Percentiles rank a stretch among this genome's conserved stretches.
phyloP scores from a whole-genome alignment of 2,329 filamentous ascomycete species.

The Exophiala dermatitidis region DNA sequence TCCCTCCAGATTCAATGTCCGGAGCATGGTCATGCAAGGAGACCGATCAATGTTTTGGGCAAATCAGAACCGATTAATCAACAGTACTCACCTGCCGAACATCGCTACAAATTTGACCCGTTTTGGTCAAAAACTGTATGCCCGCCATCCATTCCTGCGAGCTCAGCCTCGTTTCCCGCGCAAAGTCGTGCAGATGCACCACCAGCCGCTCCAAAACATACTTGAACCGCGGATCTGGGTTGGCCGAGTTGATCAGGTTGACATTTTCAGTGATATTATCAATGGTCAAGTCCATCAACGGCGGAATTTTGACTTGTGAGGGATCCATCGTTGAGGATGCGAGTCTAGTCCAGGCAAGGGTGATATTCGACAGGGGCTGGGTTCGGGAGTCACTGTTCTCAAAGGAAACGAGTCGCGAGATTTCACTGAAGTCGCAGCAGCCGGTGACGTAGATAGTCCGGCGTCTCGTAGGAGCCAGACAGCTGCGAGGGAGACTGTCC shows the following conservation, averaged over 20 bases:
- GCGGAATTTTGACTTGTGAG: slow-evolving; percentile 37
- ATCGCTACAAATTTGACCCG: slow-evolving; percentile 66
- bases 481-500: no score
- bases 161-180: slow-evolving; percentile 67
- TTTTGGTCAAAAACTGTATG: slow-evolving; percentile 62
- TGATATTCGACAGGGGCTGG: no score
- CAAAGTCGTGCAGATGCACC: slow-evolving; percentile 73
- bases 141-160: slow-evolving; percentile 72
- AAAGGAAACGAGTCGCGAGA: no score
- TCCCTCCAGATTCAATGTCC: no score
- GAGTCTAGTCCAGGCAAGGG: no score
- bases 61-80: background rate
- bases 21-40: background rate
- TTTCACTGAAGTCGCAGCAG: no score
- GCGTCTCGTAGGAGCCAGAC: no score
- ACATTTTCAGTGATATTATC: slow-evolving; percentile 32
- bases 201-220: slow-evolving; percentile 69
- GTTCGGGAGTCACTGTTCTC: no score
- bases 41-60: background rate
- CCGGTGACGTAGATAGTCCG: no score
- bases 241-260: slow-evolving; percentile 65
- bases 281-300: slow-evolving; percentile 30
- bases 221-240: slow-evolving; percentile 56
- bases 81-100: slow-evolving; percentile 56
- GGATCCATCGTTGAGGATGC: slow-evolving; percentile 33